Conservation (phyloP, 768 basidiomycete genomes). For the Podaxis mareebaensis region DNA sequence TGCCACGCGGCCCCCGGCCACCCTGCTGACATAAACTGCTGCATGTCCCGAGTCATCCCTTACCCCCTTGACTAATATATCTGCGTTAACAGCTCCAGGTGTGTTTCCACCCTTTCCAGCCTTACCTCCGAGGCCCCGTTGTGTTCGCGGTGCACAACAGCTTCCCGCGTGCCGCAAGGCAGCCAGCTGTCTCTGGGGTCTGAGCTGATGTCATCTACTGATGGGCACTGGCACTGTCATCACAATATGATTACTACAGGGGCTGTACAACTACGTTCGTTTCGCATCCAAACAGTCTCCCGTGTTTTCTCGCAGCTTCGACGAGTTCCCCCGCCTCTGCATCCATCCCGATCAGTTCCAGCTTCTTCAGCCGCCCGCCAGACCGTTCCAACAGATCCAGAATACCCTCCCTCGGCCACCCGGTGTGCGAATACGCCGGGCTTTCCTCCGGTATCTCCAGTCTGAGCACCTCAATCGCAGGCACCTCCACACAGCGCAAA, state of each 20-base stretch:
- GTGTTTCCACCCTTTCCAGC: neutral
- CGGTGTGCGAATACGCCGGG: constrained; percentile 21
- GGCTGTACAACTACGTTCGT: constrained; percentile 1
- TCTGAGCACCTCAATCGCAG: constrained; percentile 21
- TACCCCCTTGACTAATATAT: neutral
- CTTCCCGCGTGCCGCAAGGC: neutral
- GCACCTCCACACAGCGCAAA: constrained; percentile 24
- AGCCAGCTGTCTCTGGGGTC: neutral
- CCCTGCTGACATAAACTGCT: constrained; percentile 8
- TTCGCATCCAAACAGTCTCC: neutral
- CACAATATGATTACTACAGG: neutral
- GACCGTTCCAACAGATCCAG: constrained; percentile 25
- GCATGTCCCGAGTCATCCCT: neutral
- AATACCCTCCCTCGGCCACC: constrained; percentile 22
- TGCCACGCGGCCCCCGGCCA: constrained; percentile 5
- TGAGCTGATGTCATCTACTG: constrained; percentile 5
- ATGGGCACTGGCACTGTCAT: neutral
- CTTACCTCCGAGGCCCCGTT: neutral
- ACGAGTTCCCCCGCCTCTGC: constrained; percentile 1
- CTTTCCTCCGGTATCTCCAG: constrained; percentile 26
- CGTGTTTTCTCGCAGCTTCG: neutral
- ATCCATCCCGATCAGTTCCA: constrained; percentile 20
- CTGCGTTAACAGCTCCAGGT: neutral
- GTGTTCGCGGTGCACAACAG: neutral
- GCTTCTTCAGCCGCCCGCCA: constrained; percentile 17